These are phyloP conservation scores for Arthrobotrys pseudoclavata DNA, from an alignment of 2,329 filamentous ascomycete genomes.

Conservation along the genomic window DNA sequence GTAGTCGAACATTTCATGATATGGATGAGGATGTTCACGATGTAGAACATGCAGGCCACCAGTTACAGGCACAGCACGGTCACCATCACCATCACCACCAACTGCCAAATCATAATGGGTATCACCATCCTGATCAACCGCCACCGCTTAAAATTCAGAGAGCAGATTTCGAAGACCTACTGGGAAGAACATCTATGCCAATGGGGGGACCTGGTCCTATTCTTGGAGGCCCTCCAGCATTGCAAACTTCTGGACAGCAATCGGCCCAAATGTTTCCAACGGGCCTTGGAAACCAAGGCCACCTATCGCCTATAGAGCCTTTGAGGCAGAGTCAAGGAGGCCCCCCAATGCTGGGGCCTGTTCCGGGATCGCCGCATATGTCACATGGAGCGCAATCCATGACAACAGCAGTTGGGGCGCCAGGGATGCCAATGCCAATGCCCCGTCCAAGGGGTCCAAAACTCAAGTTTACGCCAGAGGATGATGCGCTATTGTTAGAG, in stretches of 20 bases:
- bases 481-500: slow-evolving; percentile 87
- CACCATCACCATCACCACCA: slow-evolving; percentile 63
- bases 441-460: slow-evolving; percentile 86
- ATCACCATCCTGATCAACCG: slow-evolving; percentile 83
- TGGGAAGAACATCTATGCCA: slow-evolving; percentile 60
- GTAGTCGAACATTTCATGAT: slow-evolving; percentile 58
- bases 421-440: slow-evolving; percentile 84
- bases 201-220: slow-evolving; percentile 59
- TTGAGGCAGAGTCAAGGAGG: slow-evolving; percentile 55
- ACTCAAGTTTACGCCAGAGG: slow-evolving; percentile 92
- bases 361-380: slow-evolving; percentile 67
- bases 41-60: slow-evolving; percentile 58
- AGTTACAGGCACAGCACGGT: slow-evolving; percentile 45
- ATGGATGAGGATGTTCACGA: slow-evolving; percentile 63
- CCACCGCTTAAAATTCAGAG: slow-evolving; percentile 75
- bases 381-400: slow-evolving; percentile 81
- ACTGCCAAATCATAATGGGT: slow-evolving; percentile 73
- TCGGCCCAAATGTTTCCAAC: slow-evolving; percentile 57
- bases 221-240: slow-evolving; percentile 67
- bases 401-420: slow-evolving; percentile 74
- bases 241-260: slow-evolving; percentile 65
- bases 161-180: slow-evolving; percentile 61
- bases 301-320: slow-evolving; percentile 57
- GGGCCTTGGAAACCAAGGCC: slow-evolving; percentile 54
- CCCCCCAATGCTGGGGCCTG: slow-evolving; percentile 64